Base-by-base conservation (phyloP, 2,329 filamentous ascomycete genomes). In the Colletotrichum eleusines region DNA sequence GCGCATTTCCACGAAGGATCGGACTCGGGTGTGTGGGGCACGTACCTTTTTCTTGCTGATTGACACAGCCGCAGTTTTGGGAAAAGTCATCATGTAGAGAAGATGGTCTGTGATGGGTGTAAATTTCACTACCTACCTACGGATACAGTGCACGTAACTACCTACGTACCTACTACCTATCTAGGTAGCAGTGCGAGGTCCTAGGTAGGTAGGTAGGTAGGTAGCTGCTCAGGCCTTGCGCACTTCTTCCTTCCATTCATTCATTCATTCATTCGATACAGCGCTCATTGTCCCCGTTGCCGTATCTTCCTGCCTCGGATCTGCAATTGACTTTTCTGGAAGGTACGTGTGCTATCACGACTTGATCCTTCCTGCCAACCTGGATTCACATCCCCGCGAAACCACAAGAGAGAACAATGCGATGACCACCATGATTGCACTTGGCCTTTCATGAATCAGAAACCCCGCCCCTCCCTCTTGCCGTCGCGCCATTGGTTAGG, bases 1-100 rank as follows among this genome's bases (percentile, higher is more conserved):
- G n/a, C n/a, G n/a, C n/a, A n/a, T 61, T 61, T 31, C 59, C 31
- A 14, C 59, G 3, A n/a, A 62, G 59, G 23, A 3, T 62, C 59
- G 48, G 59, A 51, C 59, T 61, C 44, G 44, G 31, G 44, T 40
- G 31, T 33, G 33, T 40, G n/a, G 11, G 26, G 20, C 35, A 63
- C 35, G 35, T 63, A 18, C 11, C 35, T 26, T 53, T 20, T 35
- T 31, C 20, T 12, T 14, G 5, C 9, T 12, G 31, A 61, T 16
- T 46, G 44, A 33, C 35, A 16, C 11, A 5, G 16, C 16, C 42
- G 60, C 33, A 18, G 18, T 40, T 53, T 63, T 42, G 35, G 60
- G 46, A 63, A n/a, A 63, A 18, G 48, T 42, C 3, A 5, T 31
- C 60, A n/a, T 54, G 60, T 63, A 35, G 23, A 23, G 35, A 42